phyloP scores from a whole-genome alignment of 345 rosid species.

The Citrus hindsii region DNA sequence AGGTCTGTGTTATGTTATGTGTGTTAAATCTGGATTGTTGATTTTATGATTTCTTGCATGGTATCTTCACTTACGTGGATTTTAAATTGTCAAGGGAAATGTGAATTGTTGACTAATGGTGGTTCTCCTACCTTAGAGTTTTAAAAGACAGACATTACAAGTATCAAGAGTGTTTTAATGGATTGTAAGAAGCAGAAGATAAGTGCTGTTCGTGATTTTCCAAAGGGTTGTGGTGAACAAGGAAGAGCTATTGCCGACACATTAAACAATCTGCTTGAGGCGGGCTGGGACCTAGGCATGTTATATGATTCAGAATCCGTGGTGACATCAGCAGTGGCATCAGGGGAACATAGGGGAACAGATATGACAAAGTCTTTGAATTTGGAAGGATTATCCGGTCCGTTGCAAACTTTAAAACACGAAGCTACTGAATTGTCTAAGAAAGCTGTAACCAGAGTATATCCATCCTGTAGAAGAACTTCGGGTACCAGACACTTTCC shows the following conservation, averaged over 20 bases:
- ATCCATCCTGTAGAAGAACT: constrained; percentile 9
- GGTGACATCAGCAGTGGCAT: not conserved
- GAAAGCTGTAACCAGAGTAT: not conserved
- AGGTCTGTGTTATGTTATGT: not conserved
- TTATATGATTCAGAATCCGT: not conserved
- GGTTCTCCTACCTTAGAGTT: not conserved
- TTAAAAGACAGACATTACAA: not conserved
- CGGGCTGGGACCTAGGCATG: not conserved
- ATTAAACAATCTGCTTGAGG: not conserved
- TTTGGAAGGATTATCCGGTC: not conserved
- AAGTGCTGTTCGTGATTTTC: constrained; percentile 2
- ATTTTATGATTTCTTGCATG: not conserved
- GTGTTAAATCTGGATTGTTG: not conserved
- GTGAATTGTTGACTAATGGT: not conserved
- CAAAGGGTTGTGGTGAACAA: not conserved
- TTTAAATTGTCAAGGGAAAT: not conserved
- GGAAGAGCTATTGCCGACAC: not conserved
- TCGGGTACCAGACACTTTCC: constrained; percentile 19
- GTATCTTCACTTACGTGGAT: not conserved
- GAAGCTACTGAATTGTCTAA: not conserved
- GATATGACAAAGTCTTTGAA: not conserved
- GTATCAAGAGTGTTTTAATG: not conserved
- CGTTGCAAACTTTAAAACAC: not conserved
- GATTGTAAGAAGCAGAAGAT: not conserved
- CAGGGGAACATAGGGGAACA: not conserved